Percentiles rank a stretch among this genome's conserved stretches.
phyloP scores from a whole-genome alignment of 2,329 filamentous ascomycete genomes.

The Scopulariopsis brevicaulis region DNA sequence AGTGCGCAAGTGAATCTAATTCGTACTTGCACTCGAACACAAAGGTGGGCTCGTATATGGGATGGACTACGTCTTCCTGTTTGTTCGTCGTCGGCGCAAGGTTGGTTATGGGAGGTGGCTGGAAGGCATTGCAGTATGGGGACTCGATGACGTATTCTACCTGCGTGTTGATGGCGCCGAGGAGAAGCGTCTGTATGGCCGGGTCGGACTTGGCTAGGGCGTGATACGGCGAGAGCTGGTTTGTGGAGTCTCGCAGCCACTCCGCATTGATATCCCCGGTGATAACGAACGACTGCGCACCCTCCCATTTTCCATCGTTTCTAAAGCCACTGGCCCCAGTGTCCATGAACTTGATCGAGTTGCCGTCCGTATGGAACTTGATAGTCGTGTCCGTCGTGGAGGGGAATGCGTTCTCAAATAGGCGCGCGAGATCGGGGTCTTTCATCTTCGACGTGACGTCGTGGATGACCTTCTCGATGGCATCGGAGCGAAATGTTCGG shows the following conservation, averaged over 20 bases:
- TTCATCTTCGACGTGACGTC: conserved; percentile 71
- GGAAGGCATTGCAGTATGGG: conserved; percentile 97
- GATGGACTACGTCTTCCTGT: conserved; percentile 76
- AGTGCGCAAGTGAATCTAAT: conserved; percentile 87
- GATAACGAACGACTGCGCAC: conserved; percentile 84
- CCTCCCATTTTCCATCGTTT: conserved; percentile 61
- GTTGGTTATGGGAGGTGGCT: conserved; percentile 77
- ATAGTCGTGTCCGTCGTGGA: conserved; percentile 86
- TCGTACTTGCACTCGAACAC: conserved; percentile 99
- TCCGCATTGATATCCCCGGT: conserved; percentile 89
- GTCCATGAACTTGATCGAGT: conserved; percentile 19
- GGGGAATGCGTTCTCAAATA: conserved; percentile 94
- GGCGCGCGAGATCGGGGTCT: conserved; percentile 75
- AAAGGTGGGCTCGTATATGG: conserved; percentile 67
- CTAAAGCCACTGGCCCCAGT: conserved; percentile 22
- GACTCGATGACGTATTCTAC: conserved; percentile 88
- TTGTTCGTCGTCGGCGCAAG: conserved; percentile 64
- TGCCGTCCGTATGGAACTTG: conserved; percentile 68
- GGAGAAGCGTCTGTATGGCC: conserved; percentile 65
- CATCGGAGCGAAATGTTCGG: conserved; percentile 77
- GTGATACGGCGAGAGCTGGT: conserved; percentile 88
- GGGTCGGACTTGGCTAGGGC: conserved; percentile 70
- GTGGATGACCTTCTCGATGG: conserved; percentile 79
- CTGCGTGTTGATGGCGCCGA: conserved; percentile 94
- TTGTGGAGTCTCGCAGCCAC: conserved; percentile 86